Percentiles rank a stretch among this genome's conserved stretches.
phyloP scores from a whole-genome alignment of 148 eudicot genomes.

The Beta vulgaris region DNA sequence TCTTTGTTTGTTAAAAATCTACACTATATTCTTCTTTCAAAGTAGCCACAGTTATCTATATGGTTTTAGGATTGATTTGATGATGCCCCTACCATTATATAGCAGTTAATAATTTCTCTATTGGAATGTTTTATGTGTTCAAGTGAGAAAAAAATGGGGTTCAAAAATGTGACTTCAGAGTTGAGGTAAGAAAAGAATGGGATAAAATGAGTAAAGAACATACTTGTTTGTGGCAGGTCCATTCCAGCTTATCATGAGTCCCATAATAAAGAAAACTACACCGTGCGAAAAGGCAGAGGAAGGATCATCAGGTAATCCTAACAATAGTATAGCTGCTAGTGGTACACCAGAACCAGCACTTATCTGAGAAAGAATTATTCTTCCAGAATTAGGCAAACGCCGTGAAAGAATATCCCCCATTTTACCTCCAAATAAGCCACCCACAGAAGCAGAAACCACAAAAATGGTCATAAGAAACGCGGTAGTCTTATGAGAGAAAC shows the following conservation, averaged over 20 bases:
- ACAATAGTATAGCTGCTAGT: slow-evolving; percentile 63
- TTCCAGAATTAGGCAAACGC: slow-evolving; percentile 65
- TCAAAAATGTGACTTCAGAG: no score
- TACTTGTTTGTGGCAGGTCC: slow-evolving; percentile 88
- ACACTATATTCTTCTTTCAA: no score
- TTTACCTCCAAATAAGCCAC: slow-evolving; percentile 76
- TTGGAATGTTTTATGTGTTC: no score
- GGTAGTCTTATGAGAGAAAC: slow-evolving; percentile 73
- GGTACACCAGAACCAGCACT: slow-evolving; percentile 82
- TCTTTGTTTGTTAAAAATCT: no score
- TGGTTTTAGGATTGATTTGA: no score
- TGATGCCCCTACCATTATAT: no score
- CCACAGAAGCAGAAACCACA: slow-evolving; percentile 50
- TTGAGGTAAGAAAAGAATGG: no score
- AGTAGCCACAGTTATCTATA: no score
- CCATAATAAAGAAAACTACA: slow-evolving; percentile 62
- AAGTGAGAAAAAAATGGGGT: no score
- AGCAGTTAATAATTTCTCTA: no score
- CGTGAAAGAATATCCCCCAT: slow-evolving; percentile 72
- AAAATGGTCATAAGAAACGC: slow-evolving; percentile 68
- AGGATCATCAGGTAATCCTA: slow-evolving; percentile 66
- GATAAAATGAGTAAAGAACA: slow-evolving; percentile 17
- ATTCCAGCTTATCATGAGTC: slow-evolving; percentile 69
- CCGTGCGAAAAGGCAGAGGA: slow-evolving; percentile 56
- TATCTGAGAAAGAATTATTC: slow-evolving; percentile 79